Evolutionary conservation across 768 basidiomycete genomes (phyloP), one percentile per base, ranked within the genome.

Genomic region (Fibroporia radiculosa): DNA sequence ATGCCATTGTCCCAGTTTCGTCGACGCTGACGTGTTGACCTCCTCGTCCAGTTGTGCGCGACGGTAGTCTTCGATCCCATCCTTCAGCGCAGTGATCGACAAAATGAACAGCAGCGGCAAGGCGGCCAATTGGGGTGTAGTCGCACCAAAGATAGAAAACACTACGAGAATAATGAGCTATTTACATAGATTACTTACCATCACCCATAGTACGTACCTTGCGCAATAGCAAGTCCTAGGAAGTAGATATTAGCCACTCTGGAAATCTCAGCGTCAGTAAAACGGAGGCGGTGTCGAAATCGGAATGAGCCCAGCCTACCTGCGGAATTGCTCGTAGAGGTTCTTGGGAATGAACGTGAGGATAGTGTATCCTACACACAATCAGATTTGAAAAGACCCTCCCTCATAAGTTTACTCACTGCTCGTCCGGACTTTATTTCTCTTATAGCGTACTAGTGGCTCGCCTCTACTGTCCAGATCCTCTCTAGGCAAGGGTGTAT

Each of bases 11-110:
- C 80, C 82, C 10, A 99, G 77, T 52, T 89, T 89, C 1, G 93
- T 97, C 11, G 86, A 82, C 3, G 93, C 89, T 0, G 88, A 92
- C 42, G 82, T 96, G 68, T 99, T 99, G 53, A 97, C 93, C 57
- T 92, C 82, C 49, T 96, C 86, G 61, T 99, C 95, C 31, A 93
- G 72, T 7, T 65, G 55, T 8, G 84, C 85, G 40, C 95, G 82
- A n/a, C 93, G 81, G 60, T 90, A 93, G 65, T 99, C 95, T 66
- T 98, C 95, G 26, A 97, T 70, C 6, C 84, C 95, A 60, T 99
- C 95, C 65, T 97, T 99, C 70, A 96, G 76, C 3, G 85, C 93
- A 13, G 95, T 97, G 40, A 95, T 84, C 23, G 69, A 61, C 31
- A 99, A 62, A 52, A 98, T 95, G 65, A 93, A 89, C 29, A 86